Base-by-base conservation (phyloP, 2,329 filamentous ascomycete genomes). In the Sporothrix sp. region DNA sequence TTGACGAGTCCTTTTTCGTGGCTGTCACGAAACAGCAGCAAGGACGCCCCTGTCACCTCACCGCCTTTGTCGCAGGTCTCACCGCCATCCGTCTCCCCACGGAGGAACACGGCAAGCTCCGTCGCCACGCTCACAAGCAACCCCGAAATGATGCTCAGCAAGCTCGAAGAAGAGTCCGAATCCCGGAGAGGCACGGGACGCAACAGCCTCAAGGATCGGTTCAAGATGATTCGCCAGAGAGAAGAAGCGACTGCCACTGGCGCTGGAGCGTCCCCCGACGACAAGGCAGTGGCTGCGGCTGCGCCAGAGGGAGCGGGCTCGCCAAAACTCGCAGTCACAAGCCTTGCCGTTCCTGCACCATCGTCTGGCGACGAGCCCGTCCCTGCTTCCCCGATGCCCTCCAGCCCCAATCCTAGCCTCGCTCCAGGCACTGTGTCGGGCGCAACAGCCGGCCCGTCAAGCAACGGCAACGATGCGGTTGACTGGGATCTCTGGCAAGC, bases 401-500 rank as follows among this genome's bases (percentile, higher is more conserved):
- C 78, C 0, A 79, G 74, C 3, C 75, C 87, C 14, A 87, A 87
- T 58, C 74, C 76, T 4, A 81, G 76, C 51, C 71, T 96, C 39
- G 82, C 88, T 1, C 90, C 90, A 0, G 90, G 90, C 1, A 96
- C 90, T 1, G 88, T 85, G 7, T 83, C 87, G 10, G 90, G 91
- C 6, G 80, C 90, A 37, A 83, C 83, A 21, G 81, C 83, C 20
- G 86, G 86, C 1, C 85, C 85, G 8, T 83, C 87, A 3, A 80
- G 82, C 20, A 75, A 82, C 55, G 68, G 71, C 13, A 86, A 90
- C 60, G 72, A 74, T 14, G 7, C 44, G 1, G 93, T 98, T n/a
- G 89, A 98, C 63, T 98, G 93, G 93, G 93, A 98, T 66, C 71
- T 98, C 35, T 98, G 93, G 93, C 91, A 98, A 64, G 81, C 85